Evolutionary conservation across 2,329 filamentous ascomycete species (phyloP), one percentile per base, ranked within the genome.

Genomic region (Capronia epimyces): DNA sequence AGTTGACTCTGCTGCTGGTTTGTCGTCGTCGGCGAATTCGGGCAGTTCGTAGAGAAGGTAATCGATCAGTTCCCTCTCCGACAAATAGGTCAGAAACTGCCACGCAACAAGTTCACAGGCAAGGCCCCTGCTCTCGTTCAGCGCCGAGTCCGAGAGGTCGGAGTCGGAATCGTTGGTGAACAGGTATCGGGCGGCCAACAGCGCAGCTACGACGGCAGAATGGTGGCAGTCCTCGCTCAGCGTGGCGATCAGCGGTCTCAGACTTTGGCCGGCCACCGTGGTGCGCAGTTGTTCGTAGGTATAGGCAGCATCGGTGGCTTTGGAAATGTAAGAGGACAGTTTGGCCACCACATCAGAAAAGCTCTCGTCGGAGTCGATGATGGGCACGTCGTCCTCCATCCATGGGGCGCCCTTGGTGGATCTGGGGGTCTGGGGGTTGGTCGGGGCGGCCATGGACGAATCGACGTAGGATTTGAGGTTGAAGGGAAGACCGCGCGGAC

Each of bases 31-130:
- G 20, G 50, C 41, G 22, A 39, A 27, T 16, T 55, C 27, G 32
- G 72, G 69, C 22, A 82, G 67, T 59, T 82, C 79, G 46, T 74
- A 71, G 6, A 82, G 69, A 22, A 82, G 67, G 48, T 72, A 76
- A 42, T 81, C 77, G 34, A 83, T 80, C 6, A 75, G 72, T 50
- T 83, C 79, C 24, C 71, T 66, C 48, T 79, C 74, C 9, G 77
- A 75, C 37, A 82, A 65, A 53, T 75, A 75, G 22, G 75, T 75
- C 20, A 82, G 65, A 50, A 81, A 81, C 45, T 80, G 75, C 78
- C 79, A 81, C n/a, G 79, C 79, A 6, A 82, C 74, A 49, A 79
- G 75, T 64, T 83, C 79, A 60, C 80, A 82, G 3, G 79, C 79
- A 61, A 75, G 71, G 12, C 75, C 79, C 56, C 78, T 71, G 8